These are phyloP conservation scores for Aspergillus incahuasiensis DNA, from an alignment of 495 filamentous ascomycete species.

Conservation along the genomic window DNA sequence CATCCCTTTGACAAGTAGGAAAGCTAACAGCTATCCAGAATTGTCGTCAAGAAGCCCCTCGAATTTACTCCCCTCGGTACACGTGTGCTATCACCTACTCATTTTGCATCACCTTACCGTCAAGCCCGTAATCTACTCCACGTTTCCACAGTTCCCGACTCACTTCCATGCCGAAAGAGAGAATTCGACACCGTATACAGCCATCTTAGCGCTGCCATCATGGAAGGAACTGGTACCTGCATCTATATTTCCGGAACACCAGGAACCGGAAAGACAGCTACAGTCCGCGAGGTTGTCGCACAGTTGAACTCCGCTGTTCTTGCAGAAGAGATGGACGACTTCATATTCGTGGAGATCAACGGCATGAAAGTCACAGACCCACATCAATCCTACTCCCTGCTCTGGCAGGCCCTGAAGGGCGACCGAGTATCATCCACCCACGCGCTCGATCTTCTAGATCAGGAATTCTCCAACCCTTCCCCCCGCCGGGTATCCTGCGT, in stretches of 20 bases:
- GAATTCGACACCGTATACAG: slow-evolving; percentile 92
- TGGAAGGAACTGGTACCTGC: slow-evolving; percentile 86
- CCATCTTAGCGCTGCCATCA: slow-evolving; percentile 90
- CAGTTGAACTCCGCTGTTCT: slow-evolving; percentile 80
- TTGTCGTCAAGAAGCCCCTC: slow-evolving; percentile 83
- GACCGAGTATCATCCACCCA: slow-evolving; percentile 90
- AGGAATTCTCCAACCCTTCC: slow-evolving; percentile 84
- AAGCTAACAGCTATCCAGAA: slow-evolving; percentile 34
- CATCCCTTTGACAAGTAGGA: not conserved
- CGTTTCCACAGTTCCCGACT: slow-evolving; percentile 84
- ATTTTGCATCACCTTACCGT: slow-evolving; percentile 82
- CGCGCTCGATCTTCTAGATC: slow-evolving; percentile 82
- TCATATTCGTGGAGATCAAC: slow-evolving; percentile 99
- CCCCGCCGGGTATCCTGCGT: slow-evolving; percentile 92
- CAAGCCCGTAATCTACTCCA: slow-evolving; percentile 85
- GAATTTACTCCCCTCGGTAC: slow-evolving; percentile 95
- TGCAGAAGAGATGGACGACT: slow-evolving; percentile 93
- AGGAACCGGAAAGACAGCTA: slow-evolving; percentile 98
- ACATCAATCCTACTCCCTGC: slow-evolving; percentile 88
- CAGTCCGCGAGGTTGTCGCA: slow-evolving; percentile 89
- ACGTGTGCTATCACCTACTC: slow-evolving; percentile 70
- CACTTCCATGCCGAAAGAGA: slow-evolving; percentile 83
- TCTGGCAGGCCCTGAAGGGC: slow-evolving; percentile 94
- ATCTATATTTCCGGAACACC: slow-evolving; percentile 99
- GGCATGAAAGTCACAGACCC: slow-evolving; percentile 99